A percentile compares a stretch with the other conserved stretches of the same genome.
Evolutionary conservation across 306 rosid genomes (phyloP).

Genomic region (Quercus variabilis): DNA sequence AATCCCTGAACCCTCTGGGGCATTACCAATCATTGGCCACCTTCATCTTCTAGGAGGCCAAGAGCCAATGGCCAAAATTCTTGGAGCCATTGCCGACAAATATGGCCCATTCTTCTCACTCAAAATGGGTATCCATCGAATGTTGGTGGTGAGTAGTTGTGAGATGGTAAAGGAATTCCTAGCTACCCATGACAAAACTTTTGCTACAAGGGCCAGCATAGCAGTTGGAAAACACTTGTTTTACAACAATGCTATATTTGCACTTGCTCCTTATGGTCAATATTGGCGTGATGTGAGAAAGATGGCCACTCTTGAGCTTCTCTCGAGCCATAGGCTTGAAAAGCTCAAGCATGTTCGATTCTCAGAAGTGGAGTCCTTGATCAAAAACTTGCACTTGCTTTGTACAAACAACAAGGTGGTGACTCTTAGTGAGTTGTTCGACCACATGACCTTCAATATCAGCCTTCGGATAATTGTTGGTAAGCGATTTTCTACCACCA

Average conservation of each 20-base stretch:
- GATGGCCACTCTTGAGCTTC: constrained; percentile 22
- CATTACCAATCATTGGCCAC: constrained; percentile 43
- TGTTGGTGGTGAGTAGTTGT: constrained; percentile 24
- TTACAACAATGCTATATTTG: constrained; percentile 38
- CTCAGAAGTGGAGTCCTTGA: constrained; percentile 29
- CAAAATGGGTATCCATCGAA: constrained; percentile 27
- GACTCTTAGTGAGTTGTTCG: constrained; percentile 35
- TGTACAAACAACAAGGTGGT: constrained; percentile 3
- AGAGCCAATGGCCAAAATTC: constrained; percentile 24
- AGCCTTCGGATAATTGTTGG: constrained; percentile 44
- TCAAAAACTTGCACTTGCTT: constrained; percentile 10
- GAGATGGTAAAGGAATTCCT: constrained; percentile 39
- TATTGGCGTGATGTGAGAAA: constrained; percentile 35
- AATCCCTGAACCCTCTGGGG: constrained; percentile 23
- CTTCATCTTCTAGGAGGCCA: constrained; percentile 29
- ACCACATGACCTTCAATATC: constrained; percentile 48
- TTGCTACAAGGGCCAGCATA: constrained; percentile 32
- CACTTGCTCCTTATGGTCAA: constrained; percentile 21
- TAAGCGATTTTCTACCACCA: constrained; percentile 30
- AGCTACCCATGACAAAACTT: constrained; percentile 27
- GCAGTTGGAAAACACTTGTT: constrained; percentile 31
- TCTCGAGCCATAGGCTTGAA: constrained; percentile 29
- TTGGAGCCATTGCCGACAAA: constrained; percentile 28
- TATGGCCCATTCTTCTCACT: constrained; percentile 38
- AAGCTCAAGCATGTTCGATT: constrained; percentile 36